Evolutionary conservation across 2,329 filamentous ascomycete genomes (phyloP), one percentile per base, ranked within the genome.

Genomic region (Periconia digitata): DNA sequence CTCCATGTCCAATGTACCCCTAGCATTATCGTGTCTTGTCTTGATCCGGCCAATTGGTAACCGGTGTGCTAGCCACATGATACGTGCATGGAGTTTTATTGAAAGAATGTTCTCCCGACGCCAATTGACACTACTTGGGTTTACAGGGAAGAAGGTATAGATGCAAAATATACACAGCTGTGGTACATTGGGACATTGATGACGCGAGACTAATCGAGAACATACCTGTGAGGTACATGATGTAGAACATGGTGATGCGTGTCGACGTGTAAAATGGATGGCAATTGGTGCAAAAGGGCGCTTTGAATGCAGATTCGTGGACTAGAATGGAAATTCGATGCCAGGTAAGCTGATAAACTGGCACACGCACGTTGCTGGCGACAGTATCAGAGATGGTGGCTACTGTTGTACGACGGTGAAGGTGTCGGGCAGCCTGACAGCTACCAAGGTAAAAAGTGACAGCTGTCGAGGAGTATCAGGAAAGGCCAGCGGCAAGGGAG

Each of bases 211-310:
- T 40, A 48, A 50, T 43, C 45, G 41, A 58, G 44, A 46, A 43
- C 70, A 54, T 70, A 73, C 71, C 70, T 66, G 69, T 73, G 50
- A 74, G 66, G 60, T 74, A 74, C 69, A 73, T 72, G 53, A 72
- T 68, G 61, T 74, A 73, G 60, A 73, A 73, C 71, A 74, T 74
- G 54, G 52, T 67, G 53, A 44, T 47, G 39, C 40, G 29, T 37
- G 55, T 62, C 49, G 56, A 60, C 53, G 55, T 60, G 54, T 52
- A 49, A 23, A 44, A 44, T 47, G 35, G 45, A 49, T 44, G 51
- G 53, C 53, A 60, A 65, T 59, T 63, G 58, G 60, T 53, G 54
- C 52, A 55, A 55, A 51, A 49, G 50, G 50, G 54, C 46, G 54
- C 53, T 59, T 32, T 58, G 40, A 54, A 59, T 62, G 60, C 56